These are phyloP conservation scores for Neospora caninum DNA, from an alignment of 169 alveolate species.

Conservation along the genomic window DNA sequence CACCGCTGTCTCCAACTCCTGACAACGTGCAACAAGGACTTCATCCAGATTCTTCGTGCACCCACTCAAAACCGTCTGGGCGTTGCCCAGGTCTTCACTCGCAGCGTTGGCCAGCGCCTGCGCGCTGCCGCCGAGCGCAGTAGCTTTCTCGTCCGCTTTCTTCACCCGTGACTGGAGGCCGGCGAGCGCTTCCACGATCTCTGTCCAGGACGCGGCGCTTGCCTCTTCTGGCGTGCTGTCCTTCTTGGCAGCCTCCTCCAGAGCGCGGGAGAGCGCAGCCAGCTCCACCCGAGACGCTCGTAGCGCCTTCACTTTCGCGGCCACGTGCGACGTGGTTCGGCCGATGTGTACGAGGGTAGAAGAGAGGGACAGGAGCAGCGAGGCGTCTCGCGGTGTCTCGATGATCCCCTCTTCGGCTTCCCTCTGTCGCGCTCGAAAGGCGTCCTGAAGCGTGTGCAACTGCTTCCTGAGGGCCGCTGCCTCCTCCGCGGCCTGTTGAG, in stretches of 20 bases:
- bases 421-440: neutral
- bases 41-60: too few relatives aligned
- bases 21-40: too few relatives aligned
- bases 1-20: too few relatives aligned
- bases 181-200: neutral
- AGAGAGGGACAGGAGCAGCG: neutral
- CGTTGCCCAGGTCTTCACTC: too few relatives aligned
- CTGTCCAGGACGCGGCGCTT: neutral
- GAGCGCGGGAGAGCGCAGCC: neutral
- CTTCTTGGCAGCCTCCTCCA: neutral
- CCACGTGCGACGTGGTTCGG: neutral
- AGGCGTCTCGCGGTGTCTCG: neutral
- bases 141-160: neutral
- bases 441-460: neutral
- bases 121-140: too few relatives aligned
- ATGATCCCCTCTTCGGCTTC: neutral
- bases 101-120: too few relatives aligned
- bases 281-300: neutral
- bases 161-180: neutral
- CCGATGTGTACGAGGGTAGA: neutral
- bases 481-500: neutral
- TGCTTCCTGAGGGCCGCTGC: neutral
- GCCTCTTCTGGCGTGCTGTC: neutral
- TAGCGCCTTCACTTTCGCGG: neutral
- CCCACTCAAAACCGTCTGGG: too few relatives aligned